Evolutionary conservation across 2,329 filamentous ascomycete genomes (phyloP).

Genomic region (Aspergillus carbonarius): DNA sequence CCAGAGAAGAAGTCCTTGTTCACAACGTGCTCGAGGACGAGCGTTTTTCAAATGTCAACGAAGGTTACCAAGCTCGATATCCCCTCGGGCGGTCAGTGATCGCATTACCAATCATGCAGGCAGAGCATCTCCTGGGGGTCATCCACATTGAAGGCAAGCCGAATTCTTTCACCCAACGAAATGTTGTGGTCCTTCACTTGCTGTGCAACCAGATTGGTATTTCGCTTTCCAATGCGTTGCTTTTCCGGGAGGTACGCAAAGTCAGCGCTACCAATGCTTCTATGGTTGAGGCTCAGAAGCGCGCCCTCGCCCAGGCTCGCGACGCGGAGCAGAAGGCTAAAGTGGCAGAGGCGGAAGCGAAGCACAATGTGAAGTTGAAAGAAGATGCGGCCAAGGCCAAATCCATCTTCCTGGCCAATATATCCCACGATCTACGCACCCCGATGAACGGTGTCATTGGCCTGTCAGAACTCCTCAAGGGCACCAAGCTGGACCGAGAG

Average conservation of each 20-base stretch:
- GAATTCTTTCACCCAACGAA: slow-evolving; percentile 63
- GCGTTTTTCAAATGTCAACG: slow-evolving; percentile 61
- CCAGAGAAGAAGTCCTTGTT: slow-evolving; percentile 62
- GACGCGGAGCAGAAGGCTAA: slow-evolving; percentile 65
- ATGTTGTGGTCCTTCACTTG: slow-evolving; percentile 52
- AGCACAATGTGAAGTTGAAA: slow-evolving; percentile 64
- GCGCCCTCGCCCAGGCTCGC: slow-evolving; percentile 60
- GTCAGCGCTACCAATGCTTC: slow-evolving; percentile 63
- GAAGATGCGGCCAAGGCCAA: slow-evolving; percentile 71
- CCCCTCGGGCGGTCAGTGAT: slow-evolving; percentile 62
- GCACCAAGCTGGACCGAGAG: slow-evolving; percentile 55
- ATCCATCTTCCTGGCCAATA: slow-evolving; percentile 95
- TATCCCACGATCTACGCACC: slow-evolving; percentile 83
- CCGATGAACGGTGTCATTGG: slow-evolving; percentile 94
- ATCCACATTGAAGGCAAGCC: slow-evolving; percentile 64
- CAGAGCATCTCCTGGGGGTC: slow-evolving; percentile 58
- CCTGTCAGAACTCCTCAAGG: slow-evolving; percentile 62
- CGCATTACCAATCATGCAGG: slow-evolving; percentile 62
- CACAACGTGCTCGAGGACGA: slow-evolving; percentile 65
- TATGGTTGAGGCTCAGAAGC: slow-evolving; percentile 66
- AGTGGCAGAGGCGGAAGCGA: slow-evolving; percentile 62
- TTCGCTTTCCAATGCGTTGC: slow-evolving; percentile 62
- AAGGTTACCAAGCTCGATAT: slow-evolving; percentile 55
- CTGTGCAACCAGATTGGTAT: slow-evolving; percentile 65
- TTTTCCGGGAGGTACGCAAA: slow-evolving; percentile 61